Evolutionary conservation across 331 rosid genomes (phyloP).

Genomic region (Prunus yedoensis): DNA sequence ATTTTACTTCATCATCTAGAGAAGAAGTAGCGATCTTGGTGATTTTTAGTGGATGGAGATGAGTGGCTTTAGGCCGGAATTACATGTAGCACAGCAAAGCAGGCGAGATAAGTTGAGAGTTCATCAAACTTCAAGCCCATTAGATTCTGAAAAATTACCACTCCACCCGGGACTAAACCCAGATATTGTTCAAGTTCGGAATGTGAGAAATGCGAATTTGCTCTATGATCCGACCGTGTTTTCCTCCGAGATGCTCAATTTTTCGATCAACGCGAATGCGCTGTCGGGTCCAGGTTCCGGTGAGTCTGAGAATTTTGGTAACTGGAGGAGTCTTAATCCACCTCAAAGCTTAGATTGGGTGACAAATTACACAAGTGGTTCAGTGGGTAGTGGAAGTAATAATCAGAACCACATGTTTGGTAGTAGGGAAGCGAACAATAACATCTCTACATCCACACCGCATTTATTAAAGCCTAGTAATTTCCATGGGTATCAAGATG

Average conservation of each 20-base stretch:
- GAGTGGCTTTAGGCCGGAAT: too few relatives aligned
- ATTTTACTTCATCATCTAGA: too few relatives aligned
- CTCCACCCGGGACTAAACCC: slow-evolving; percentile 39
- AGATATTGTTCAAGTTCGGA: slow-evolving; percentile 54
- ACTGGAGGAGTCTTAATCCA: slow-evolving; percentile 40
- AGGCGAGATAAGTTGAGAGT: slow-evolving; percentile 83
- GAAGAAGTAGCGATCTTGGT: too few relatives aligned
- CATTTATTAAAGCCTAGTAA: slow-evolving; percentile 19
- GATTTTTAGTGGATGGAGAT: too few relatives aligned
- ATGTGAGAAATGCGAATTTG: slow-evolving; percentile 46
- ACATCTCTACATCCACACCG: slow-evolving; percentile 28
- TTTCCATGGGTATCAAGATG: slow-evolving; percentile 28
- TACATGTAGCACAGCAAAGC: too few relatives aligned
- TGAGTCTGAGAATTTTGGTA: slow-evolving; percentile 21
- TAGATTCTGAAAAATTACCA: slow-evolving; percentile 29
- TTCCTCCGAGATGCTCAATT: slow-evolving; percentile 48
- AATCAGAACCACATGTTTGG: slow-evolving; percentile 23
- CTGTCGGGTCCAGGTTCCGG: neutral
- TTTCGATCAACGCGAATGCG: slow-evolving; percentile 28
- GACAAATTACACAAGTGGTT: slow-evolving; percentile 35
- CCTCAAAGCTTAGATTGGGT: slow-evolving; percentile 60
- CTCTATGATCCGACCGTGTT: slow-evolving; percentile 33
- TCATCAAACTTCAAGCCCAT: slow-evolving; percentile 39
- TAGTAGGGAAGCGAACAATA: slow-evolving; percentile 26
- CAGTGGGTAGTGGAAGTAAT: neutral